A percentile compares a stretch with the other conserved stretches of the same genome.
Evolutionary conservation across 1,139 yeast genomes (phyloP).

Genomic region (Hansenula sp.): DNA sequence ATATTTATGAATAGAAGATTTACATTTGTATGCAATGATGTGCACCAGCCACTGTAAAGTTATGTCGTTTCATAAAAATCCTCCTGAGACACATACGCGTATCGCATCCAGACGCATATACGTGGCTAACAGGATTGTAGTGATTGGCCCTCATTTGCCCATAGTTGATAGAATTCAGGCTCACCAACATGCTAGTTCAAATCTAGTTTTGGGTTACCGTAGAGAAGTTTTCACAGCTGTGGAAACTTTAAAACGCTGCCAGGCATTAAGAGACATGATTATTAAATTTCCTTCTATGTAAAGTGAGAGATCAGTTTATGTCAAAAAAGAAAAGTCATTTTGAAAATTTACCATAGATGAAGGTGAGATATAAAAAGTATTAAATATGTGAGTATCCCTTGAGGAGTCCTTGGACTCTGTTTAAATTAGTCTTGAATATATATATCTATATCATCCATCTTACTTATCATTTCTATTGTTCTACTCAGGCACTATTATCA

Average conservation of each 20-base stretch:
- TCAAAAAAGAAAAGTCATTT: slow-evolving; percentile 2
- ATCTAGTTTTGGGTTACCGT: not conserved
- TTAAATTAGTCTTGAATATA: no score
- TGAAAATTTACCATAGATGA: no score
- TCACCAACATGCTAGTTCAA: not conserved
- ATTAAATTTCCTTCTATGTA: not conserved
- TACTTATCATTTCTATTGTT: no score
- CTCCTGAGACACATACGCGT: not conserved
- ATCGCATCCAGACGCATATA: not conserved
- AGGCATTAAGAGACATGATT: not conserved
- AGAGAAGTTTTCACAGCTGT: no score
- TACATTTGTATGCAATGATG: no score
- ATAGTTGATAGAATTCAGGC: no score
- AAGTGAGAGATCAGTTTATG: not conserved
- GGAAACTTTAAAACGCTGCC: no score
- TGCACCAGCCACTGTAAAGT: not conserved
- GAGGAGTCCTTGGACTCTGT: no score
- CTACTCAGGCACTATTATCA: no score
- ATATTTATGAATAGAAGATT: no score
- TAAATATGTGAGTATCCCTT: not conserved
- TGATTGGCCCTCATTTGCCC: no score
- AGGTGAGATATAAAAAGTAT: not conserved
- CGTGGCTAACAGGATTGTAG: not conserved
- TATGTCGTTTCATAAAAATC: not conserved
- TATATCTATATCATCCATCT: no score